phyloP scores from a whole-genome alignment of 208 protist genomes.

The Naegleria gruberi region DNA sequence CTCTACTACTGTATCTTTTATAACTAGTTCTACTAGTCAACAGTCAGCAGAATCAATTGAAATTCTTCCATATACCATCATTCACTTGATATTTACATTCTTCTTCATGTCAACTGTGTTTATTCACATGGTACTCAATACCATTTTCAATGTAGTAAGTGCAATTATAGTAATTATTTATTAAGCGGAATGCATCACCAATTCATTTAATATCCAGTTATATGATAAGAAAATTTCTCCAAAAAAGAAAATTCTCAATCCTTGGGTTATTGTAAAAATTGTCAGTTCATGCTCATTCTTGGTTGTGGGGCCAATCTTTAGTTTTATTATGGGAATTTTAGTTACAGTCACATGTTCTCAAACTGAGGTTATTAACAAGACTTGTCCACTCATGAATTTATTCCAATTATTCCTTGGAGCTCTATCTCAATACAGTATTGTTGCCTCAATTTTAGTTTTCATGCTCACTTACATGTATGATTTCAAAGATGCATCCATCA shows the following conservation, averaged over 20 bases:
- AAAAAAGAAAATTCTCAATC: neutral
- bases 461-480: neutral
- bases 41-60: neutral
- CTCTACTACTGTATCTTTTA: neutral
- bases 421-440: neutral
- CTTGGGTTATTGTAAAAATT: neutral
- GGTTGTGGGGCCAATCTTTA: neutral
- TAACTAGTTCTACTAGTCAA: neutral
- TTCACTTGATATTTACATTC: neutral
- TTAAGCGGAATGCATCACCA: too few relatives aligned
- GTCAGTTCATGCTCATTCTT: neutral
- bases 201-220: neutral
- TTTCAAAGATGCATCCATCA: neutral
- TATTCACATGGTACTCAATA: neutral
- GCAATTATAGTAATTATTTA: too few relatives aligned
- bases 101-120: neutral
- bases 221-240: neutral
- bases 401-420: neutral
- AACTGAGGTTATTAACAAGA: neutral
- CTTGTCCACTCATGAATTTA: neutral
- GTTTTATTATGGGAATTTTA: neutral
- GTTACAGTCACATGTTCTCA: neutral
- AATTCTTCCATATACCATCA: neutral
- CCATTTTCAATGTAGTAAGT: neutral
- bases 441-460: neutral